Conservation (phyloP, 2,329 filamentous ascomycete species). For the Xylariaceae sp. region DNA sequence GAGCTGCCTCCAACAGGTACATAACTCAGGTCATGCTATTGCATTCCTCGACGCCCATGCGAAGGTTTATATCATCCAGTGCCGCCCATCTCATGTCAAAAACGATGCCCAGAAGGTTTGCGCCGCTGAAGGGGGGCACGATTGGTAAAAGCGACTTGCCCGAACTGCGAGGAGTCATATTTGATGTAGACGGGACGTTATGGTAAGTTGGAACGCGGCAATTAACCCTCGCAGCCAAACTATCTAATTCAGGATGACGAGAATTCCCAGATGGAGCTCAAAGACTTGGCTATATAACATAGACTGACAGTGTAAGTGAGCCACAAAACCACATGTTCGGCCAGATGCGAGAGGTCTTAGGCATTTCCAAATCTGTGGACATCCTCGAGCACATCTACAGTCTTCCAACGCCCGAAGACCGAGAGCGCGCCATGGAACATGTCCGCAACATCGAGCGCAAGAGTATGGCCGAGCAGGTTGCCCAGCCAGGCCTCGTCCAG, state of each 20-base stretch:
- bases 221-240: neutral
- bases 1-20: neutral
- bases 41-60: slow-evolving; percentile 18
- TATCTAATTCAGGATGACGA: slow-evolving; percentile 1
- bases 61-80: slow-evolving; percentile 31
- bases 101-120: slow-evolving; percentile 44
- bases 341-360: slow-evolving; percentile 74
- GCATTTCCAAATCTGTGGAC: slow-evolving; percentile 68
- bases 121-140: slow-evolving; percentile 44
- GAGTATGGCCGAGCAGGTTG: slow-evolving; percentile 63
- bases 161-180: slow-evolving; percentile 61
- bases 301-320: slow-evolving; percentile 47
- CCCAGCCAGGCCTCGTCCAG: slow-evolving; percentile 72
- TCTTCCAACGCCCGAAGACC: slow-evolving; percentile 56
- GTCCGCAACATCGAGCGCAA: slow-evolving; percentile 73
- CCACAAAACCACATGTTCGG: slow-evolving; percentile 95
- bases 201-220: slow-evolving; percentile 57
- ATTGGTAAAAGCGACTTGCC: slow-evolving; percentile 32
- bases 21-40: neutral
- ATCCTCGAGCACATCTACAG: slow-evolving; percentile 85
- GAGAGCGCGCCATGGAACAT: slow-evolving; percentile 63
- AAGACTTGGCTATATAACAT: slow-evolving; percentile 6
- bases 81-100: slow-evolving; percentile 32
- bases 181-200: slow-evolving; percentile 93
- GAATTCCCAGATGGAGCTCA: neutral